phyloP scores from a whole-genome alignment of 352 stramenopile species.

The Pythium phragmiticola region DNA sequence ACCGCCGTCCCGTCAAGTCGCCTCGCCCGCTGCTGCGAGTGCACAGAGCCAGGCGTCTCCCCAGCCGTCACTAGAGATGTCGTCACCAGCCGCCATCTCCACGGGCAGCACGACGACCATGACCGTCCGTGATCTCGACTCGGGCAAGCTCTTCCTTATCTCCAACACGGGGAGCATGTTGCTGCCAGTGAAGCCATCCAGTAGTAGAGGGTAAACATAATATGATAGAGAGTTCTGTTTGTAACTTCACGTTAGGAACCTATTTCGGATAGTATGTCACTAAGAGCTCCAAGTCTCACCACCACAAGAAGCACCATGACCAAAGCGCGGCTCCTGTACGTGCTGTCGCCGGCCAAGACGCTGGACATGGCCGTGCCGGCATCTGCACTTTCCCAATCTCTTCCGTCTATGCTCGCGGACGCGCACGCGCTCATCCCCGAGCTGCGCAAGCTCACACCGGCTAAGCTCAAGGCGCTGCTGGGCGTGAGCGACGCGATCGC shows the following conservation, averaged over 20 bases:
- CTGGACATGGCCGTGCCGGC: constrained; percentile 55
- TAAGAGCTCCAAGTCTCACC: background rate
- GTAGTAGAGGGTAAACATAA: constrained; percentile 20
- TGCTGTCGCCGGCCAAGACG: constrained; percentile 91
- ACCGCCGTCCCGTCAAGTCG: constrained; percentile 9
- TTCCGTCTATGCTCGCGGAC: constrained; percentile 58
- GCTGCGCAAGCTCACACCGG: constrained; percentile 57
- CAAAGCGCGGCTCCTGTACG: constrained; percentile 52
- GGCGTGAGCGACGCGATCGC: constrained; percentile 81
- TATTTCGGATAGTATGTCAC: background rate
- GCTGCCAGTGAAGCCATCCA: constrained; percentile 35
- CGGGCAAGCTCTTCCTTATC: constrained; percentile 69
- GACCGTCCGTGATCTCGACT: constrained; percentile 71
- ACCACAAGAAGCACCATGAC: background rate
- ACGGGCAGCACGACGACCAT: constrained; percentile 23
- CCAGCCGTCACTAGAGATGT: background rate
- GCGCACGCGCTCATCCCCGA: constrained; percentile 54
- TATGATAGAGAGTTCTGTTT: constrained; percentile 11
- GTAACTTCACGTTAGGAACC: constrained; percentile 8
- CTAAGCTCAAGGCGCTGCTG: constrained; percentile 80
- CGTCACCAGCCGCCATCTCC: background rate
- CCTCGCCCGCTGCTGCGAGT: constrained; percentile 28
- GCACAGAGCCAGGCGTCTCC: constrained; percentile 1
- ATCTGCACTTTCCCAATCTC: constrained; percentile 31
- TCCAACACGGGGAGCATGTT: constrained; percentile 62